Conservation (phyloP, 139 green algal genomes). For the Tetraselmis striata region DNA sequence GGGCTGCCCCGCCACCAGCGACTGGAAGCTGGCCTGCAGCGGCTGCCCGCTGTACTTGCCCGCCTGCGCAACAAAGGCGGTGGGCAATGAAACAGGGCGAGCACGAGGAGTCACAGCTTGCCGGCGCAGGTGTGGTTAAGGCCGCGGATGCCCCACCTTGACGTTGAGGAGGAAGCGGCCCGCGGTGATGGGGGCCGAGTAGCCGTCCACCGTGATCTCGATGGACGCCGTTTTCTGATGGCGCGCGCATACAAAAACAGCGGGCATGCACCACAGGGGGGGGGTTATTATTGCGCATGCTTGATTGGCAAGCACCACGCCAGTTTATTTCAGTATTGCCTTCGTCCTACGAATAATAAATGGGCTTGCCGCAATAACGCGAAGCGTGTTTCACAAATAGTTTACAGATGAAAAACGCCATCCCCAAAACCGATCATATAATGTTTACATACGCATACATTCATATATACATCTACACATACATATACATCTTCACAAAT, state of each 20-base stretch:
- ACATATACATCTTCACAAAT: no score
- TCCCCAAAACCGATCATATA: no score
- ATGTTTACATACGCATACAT: no score
- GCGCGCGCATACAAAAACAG: conserved; percentile 21
- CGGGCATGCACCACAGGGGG: no score
- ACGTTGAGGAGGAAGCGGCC: conserved; percentile 75
- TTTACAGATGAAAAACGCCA: no score
- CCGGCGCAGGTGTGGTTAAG: conserved; percentile 4
- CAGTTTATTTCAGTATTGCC: no score
- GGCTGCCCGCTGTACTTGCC: not conserved
- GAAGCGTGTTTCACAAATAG: no score
- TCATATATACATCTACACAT: no score
- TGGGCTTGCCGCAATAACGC: no score
- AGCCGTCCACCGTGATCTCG: conserved; percentile 58
- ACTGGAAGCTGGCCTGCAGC: conserved; percentile 11
- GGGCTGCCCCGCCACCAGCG: not conserved
- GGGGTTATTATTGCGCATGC: no score
- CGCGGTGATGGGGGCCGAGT: conserved; percentile 68
- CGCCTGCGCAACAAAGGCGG: not conserved
- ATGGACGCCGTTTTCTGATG: conserved; percentile 25
- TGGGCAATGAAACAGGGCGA: not conserved
- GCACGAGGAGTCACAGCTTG: not conserved
- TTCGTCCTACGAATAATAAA: no score
- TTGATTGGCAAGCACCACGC: no score
- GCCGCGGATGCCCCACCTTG: not conserved